Percentiles rank a stretch among this genome's conserved stretches.
phyloP scores from a whole-genome alignment of 306 rosid species.

The Echinosophora koreensis region DNA sequence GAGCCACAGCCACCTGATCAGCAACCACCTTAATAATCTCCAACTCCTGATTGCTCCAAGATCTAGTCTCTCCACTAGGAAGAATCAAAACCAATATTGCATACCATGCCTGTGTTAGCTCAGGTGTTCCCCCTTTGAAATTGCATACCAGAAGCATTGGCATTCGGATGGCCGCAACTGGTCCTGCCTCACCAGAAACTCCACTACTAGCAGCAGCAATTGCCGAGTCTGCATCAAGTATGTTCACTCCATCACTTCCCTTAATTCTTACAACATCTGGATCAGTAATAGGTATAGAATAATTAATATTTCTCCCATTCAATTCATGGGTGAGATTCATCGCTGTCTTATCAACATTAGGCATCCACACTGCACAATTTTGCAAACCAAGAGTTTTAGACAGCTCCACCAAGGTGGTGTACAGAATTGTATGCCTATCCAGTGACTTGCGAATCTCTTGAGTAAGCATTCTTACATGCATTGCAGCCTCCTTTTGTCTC shows the following conservation, averaged over 20 bases:
- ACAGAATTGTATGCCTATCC: slow-evolving; percentile 73
- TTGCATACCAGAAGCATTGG: slow-evolving; percentile 88
- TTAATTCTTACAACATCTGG: slow-evolving; percentile 68
- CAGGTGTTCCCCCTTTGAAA: slow-evolving; percentile 89
- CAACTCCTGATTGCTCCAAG: slow-evolving; percentile 77
- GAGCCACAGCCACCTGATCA: slow-evolving; percentile 95
- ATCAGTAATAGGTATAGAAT: slow-evolving; percentile 60
- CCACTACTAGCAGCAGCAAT: slow-evolving; percentile 70
- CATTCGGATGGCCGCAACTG: slow-evolving; percentile 90
- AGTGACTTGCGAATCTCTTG: slow-evolving; percentile 93
- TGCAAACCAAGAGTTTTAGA: slow-evolving; percentile 85
- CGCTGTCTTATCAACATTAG: slow-evolving; percentile 69
- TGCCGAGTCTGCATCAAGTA: slow-evolving; percentile 59
- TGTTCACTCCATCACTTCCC: slow-evolving; percentile 58
- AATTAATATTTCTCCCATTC: slow-evolving; percentile 60
- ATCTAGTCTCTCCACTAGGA: slow-evolving; percentile 65
- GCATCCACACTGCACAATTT: slow-evolving; percentile 96
- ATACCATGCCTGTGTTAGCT: slow-evolving; percentile 66
- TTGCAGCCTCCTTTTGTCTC: slow-evolving; percentile 77
- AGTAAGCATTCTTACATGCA: slow-evolving; percentile 91
- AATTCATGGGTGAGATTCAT: slow-evolving; percentile 81
- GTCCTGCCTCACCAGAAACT: slow-evolving; percentile 67
- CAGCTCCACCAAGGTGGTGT: slow-evolving; percentile 81
- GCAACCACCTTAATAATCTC: slow-evolving; percentile 90
- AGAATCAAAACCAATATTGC: slow-evolving; percentile 84